Conservation (phyloP, 768 basidiomycete species). For the Lentinula guzmanii region DNA sequence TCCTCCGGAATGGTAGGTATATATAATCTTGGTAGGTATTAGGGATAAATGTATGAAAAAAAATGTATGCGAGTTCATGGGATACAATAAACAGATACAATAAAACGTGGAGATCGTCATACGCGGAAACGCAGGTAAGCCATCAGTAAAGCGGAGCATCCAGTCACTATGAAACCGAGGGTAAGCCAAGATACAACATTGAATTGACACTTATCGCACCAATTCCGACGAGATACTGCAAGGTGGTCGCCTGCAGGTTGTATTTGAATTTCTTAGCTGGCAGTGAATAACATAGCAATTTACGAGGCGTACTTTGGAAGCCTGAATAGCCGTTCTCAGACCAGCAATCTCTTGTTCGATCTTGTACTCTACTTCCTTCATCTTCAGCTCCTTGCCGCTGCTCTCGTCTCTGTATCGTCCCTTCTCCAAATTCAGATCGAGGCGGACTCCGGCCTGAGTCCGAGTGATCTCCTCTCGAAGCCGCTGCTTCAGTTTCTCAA, state of each 20-base stretch:
- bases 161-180: constrained; percentile 53
- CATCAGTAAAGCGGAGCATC: constrained; percentile 82
- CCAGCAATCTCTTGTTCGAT: constrained; percentile 96
- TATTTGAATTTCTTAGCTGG: not conserved
- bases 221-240: constrained; percentile 85
- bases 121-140: constrained; percentile 73
- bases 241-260: constrained; percentile 60
- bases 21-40: not conserved
- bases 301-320: constrained; percentile 58
- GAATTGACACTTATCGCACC: constrained; percentile 41
- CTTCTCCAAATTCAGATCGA: constrained; percentile 96
- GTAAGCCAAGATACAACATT: constrained; percentile 5
- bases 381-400: constrained; percentile 87
- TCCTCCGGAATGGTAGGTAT: not conserved
- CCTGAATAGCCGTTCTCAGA: constrained; percentile 76
- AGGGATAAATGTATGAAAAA: not conserved
- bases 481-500: constrained; percentile 92
- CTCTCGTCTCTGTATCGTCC: constrained; percentile 92
- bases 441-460: constrained; percentile 87
- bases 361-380: constrained; percentile 94
- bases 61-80: not conserved
- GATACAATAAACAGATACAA: not conserved
- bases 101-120: not conserved
- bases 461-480: constrained; percentile 87
- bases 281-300: not conserved